Evolutionary conservation across 768 basidiomycete genomes (phyloP), one percentile per base, ranked within the genome.

Genomic region (Kwoniella bestiolae): DNA sequence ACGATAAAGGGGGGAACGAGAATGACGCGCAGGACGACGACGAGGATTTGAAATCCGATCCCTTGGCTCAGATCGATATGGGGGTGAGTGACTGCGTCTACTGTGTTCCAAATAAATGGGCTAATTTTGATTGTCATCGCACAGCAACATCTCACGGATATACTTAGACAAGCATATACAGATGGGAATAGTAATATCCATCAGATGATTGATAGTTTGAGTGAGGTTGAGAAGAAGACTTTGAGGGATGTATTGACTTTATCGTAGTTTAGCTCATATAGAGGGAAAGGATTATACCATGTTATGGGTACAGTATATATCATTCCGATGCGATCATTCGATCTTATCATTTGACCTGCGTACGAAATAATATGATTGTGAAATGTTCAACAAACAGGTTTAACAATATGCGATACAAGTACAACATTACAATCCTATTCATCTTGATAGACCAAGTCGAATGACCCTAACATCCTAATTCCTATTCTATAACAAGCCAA

Each of bases 1-100:
- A 88, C 26, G 87, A 89, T 72, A 91, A 91, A 73, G 90, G 89
- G 67, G 90, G 92, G 72, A 88, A 90, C 47, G 84, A 88, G n/a
- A 81, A 89, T 53, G 86, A 90, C 16, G 87, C 86, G 47, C 86
- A 85, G 46, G 90, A 89, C 11, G 83, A 86, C 68, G 94, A 97
- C 76, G 92, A 94, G 67, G 94, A 97, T 77, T 84, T 97, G 52
- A 87, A 86, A 82, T 87, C 86, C 59, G 95, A 98, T 80, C 89
- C 91, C 4, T 84, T 96, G 60, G 91, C 89, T 25, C 87, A 89
- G 63, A 89, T 98, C 76, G 92, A 98, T 72, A 87, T 97, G 83
- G 82, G 82, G 70, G 88, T 88, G 65, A 68, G 83, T 82, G 12
- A n/a, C 12, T 25, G 16, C 3, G 12, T 51, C 18, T 28, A 23